Percentiles rank a stretch among this genome's conserved stretches.
phyloP scores from a whole-genome alignment of 1,139 yeast species.

The Waltiozyma sp. region DNA sequence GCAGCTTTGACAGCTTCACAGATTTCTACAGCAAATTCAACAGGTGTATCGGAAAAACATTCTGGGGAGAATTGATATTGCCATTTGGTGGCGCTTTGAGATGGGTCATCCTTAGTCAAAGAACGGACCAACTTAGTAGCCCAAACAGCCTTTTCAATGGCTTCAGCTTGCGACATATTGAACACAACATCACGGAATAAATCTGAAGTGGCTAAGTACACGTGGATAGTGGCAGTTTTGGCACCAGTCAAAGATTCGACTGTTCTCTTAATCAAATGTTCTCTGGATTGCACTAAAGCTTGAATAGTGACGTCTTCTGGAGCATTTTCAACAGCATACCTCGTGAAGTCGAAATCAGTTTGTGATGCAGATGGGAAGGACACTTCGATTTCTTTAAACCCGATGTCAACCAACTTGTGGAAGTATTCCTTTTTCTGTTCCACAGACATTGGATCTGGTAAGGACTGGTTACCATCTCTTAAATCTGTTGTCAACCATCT shows the following conservation, averaged over 20 bases:
- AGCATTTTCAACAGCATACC: constrained; percentile 84
- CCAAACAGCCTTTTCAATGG: constrained; percentile 69
- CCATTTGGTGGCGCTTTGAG: constrained; percentile 68
- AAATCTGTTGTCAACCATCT: constrained; percentile 95
- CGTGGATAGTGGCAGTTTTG: constrained; percentile 79
- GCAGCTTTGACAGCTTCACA: constrained; percentile 94
- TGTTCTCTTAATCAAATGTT: constrained; percentile 78
- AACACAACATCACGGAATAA: constrained; percentile 87
- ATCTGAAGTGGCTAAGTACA: constrained; percentile 86
- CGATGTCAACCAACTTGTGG: constrained; percentile 74
- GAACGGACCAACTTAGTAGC: constrained; percentile 71
- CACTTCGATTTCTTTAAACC: constrained; percentile 95
- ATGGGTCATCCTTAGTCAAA: constrained; percentile 82
- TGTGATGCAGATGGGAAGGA: constrained; percentile 95
- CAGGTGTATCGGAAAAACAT: constrained; percentile 82
- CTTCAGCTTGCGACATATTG: constrained; percentile 72
- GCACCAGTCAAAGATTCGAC: constrained; percentile 87
- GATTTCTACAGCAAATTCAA: constrained; percentile 71
- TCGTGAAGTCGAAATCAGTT: constrained; percentile 89
- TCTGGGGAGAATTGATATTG: constrained; percentile 91
- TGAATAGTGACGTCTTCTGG: constrained; percentile 91
- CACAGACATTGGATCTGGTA: constrained; percentile 94
- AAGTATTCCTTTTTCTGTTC: constrained; percentile 85
- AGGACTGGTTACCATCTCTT: constrained; percentile 93
- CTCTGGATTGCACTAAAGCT: constrained; percentile 87